Base-by-base conservation (phyloP, 805 yeast genomes). In the Torulaspora delbrueckii region DNA sequence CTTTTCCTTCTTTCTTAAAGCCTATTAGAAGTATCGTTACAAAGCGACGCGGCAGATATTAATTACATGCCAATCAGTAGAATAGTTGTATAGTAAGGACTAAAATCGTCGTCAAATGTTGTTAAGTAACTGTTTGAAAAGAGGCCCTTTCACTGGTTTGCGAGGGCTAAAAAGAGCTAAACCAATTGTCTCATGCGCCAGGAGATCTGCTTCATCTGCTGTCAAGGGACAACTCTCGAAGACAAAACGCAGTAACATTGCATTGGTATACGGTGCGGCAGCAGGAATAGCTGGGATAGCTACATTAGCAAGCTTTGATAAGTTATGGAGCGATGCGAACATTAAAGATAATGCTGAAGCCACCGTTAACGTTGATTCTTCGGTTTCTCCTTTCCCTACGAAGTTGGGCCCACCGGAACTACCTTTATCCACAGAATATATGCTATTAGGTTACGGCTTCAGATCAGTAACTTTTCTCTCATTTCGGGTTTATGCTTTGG, bases 401-500 rank as follows among this genome's bases (percentile, higher is more conserved):
- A 35, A 45, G 2, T 30, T 63, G 9, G 43, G 57, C 1, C 67
- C 67, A 5, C 54, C 52, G 0, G 49, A 43, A 0, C 43, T 61
- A 3, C 57, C 59, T 1, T 52, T 74, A 5, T 46, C 60, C 2
- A 57, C 70, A 0, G 60, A 69, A 3, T 85, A 73, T 60, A 68
- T 75, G 18, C 63, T 90, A 26, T 57, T 93, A 3, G 98, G 96
- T 0, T 75, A 78, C 46, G 98, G 99, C 1, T 77, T 81, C 2
- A 74, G 98, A 59, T 70, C 84, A 0, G 96, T 91, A 14, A 86
- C 97, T 0, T 86, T 93, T 58, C 56, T 90, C 34, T 74, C 76
- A 22, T 79, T 93, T 70, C 87, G 81, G 56, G 96, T 93, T 1
- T 91, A 91, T 61, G 95, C 87, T 0, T 71, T 86, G 31, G 98